Evolutionary conservation across 768 basidiomycete genomes (phyloP).

Genomic region (Kwoniella heveanensis): DNA sequence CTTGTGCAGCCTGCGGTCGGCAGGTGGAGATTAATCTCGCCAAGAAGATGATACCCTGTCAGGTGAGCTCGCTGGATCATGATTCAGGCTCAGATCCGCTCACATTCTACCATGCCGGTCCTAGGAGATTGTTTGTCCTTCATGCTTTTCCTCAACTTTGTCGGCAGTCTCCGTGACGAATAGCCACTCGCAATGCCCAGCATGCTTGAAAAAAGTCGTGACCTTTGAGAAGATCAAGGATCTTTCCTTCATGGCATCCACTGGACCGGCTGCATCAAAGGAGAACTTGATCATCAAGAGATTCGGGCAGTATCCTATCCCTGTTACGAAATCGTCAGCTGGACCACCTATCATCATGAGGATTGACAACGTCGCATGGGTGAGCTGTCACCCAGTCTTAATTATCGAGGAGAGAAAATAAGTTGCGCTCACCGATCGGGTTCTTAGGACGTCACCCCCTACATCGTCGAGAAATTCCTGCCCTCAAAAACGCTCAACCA

Average conservation of each 20-base stretch:
- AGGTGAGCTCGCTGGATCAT: conserved; percentile 38
- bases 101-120: background rate
- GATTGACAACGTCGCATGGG: conserved; percentile 53
- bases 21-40: background rate
- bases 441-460: conserved; percentile 47
- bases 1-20: conserved; percentile 23
- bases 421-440: too few species aligned
- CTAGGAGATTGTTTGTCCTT: conserved; percentile 38
- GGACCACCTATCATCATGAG: conserved; percentile 30
- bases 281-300: background rate
- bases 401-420: too few species aligned
- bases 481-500: conserved; percentile 32
- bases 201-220: conserved; percentile 24
- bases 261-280: too few species aligned
- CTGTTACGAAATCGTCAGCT: background rate
- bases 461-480: conserved; percentile 35
- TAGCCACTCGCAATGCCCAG: conserved; percentile 31
- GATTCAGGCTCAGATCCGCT: too few species aligned
- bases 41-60: conserved; percentile 38
- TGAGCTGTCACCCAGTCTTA: conserved; percentile 10
- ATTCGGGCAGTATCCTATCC: conserved; percentile 2
- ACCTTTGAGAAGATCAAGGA: conserved; percentile 25
- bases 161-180: conserved; percentile 37
- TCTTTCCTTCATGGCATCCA: background rate
- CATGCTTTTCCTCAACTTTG: conserved; percentile 39